Evolutionary conservation across 208 protist genomes (phyloP), one percentile per base, ranked within the genome.

Genomic region (Crithidia mellificae): DNA sequence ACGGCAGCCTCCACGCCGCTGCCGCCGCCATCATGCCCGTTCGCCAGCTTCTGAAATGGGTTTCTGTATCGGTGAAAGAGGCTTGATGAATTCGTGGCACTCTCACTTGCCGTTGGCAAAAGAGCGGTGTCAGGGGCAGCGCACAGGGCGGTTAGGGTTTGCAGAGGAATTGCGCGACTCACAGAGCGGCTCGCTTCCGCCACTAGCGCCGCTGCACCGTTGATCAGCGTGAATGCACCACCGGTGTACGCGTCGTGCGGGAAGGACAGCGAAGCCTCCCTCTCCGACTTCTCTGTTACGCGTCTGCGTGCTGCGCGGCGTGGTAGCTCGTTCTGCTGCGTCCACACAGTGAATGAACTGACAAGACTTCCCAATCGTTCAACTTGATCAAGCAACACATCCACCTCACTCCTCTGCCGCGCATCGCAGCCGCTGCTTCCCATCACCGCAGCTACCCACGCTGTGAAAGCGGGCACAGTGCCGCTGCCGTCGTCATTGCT

Each of bases 201-300:
- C 44, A 77, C 56, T 27, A 68, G 32, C 20, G 58, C 64, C 38
- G 30, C 52, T 0, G 47, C 36, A 5, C 43, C 63, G 17, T 50
- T 71, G 24, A 67, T 30, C 17, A 64, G 19, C 8, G 65, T 67
- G 41, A 77, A 77, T 39, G 64, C 64, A 41, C 72, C 72, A 27
- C 50, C 57, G 9, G 63, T 56, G 49, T 34, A 64, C 20, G 51
- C 4, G 19, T 68, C 51, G 22, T 44, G 63, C 20, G 63, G 15
- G 19, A 53, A 34, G 20, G 11, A 36, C 54, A 20, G 39, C 22
- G 47, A 7, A 6, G 8, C 36, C 14, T 30, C 36, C 41, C 27
- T 27, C 14, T 15, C n/a, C 43, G n/a, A 17, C 41, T 29, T 5
- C 19, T 19, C 0, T 7, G 2, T 14, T 8, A 0, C 29, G 11